Evolutionary conservation across 176 grass and related monocot species (phyloP), one percentile per base, ranked within the genome.

Genomic region (Metroxylon sagu): DNA sequence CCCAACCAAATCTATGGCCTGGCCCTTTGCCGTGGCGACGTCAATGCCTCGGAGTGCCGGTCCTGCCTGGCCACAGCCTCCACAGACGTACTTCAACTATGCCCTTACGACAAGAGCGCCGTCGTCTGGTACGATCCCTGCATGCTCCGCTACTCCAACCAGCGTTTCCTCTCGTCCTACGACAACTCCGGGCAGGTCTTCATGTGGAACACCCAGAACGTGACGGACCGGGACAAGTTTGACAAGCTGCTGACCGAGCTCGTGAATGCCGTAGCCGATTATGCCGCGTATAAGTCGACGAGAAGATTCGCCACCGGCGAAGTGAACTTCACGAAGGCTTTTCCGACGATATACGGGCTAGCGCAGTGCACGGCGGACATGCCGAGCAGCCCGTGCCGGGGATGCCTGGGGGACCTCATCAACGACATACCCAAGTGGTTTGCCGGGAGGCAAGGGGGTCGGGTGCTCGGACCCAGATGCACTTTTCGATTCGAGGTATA

Each of bases 361-460:
- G 61, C 35, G 18, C 82, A 91, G 83, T 91, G 87, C 72, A 79
- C 75, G 14, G 23, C 72, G 16, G 79, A 91, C 76, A 25, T 82
- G 26, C 16, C 67, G 5, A 61, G 19, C 4, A 27, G 5, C 16
- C 29, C 56, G 17, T 85, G 87, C 60, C 16, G 26, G n/a, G 0
- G 5, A 3, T 90, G 87, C 61, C 73, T 90, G 12, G 23, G 50
- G 1, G 68, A 23, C 14, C 15, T 80, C 4, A 1, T 72, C 8
- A 43, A 14, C 14, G 0, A 18, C 56, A 77, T 75, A 50, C 71
- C 77, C 23, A 35, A 1, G 4, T 0, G 39, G 0, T 77, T 77
- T 18, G 25, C 25, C n/a, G 49, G 39, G 39, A 62, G 27, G 26
- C 1, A 64, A 23, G 68, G 70, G 0, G 88, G 61, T 3, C 67